Evolutionary conservation across 2,329 filamentous ascomycete genomes (phyloP), one percentile per base, ranked within the genome.

Genomic region (Xenoacremonium recifei): DNA sequence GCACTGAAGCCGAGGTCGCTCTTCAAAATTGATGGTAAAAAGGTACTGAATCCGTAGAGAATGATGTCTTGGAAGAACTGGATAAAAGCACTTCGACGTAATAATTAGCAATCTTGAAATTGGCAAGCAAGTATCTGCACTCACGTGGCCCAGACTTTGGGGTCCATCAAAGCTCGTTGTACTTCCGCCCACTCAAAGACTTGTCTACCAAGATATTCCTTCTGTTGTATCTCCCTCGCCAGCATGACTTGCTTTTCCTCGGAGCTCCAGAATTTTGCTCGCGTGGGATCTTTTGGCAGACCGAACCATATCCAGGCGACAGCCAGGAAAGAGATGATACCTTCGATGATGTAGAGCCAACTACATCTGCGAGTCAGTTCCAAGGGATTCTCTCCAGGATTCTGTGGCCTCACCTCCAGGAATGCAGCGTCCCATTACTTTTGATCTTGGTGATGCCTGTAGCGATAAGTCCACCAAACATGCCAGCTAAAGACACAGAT

Each of bases 11-110:
- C 75, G 23, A 7, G 9, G 58, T 79, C 71, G 21, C 65, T 66
- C 31, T 68, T 64, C 35, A 81, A 64, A 48, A 82, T 80, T 2
- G 72, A 71, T 3, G 79, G 79, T 4, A 80, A 60, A 54, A 81
- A 81, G 9, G 76, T 80, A 48, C 69, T 73, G 57, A 80, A 79
- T 16, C 76, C 77, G 51, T 77, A 80, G 1, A 77, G 63, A 31
- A 76, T 58, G 19, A 75, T 72, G 43, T 76, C 72, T 43, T 73
- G 69, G 37, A 72, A 76, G 54, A 79, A 77, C 35, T 77, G 73
- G n/a, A 73, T 73, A 18, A 60, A 46, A 5, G 67, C 70, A 19
- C 55, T 58, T 20, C n/a, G n/a, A n/a, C n/a, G n/a, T n/a, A n/a
- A n/a, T n/a, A 27, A 27, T 13, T 27, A 27, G 23, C 23, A 7